A percentile compares a stretch with the other conserved stretches of the same genome.
Conservation (phyloP, 441 rosid species). For the Populus hybrid region DNA sequence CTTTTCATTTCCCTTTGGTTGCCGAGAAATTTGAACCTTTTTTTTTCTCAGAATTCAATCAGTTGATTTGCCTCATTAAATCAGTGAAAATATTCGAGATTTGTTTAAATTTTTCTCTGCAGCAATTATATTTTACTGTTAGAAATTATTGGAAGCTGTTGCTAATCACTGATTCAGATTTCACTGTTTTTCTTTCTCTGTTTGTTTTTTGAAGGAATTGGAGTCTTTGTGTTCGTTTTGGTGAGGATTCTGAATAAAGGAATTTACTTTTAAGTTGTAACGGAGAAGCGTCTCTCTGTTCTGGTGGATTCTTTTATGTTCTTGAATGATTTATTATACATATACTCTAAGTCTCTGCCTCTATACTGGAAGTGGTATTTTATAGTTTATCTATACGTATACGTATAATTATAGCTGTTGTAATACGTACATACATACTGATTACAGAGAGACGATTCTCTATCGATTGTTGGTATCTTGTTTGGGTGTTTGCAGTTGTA, state of each 20-base stretch:
- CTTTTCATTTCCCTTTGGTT: conserved; percentile 29
- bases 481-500: conserved; percentile 49
- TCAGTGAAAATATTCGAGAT: conserved; percentile 4
- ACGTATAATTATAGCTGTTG: background rate
- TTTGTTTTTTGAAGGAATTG: conserved; percentile 48
- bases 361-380: too few relatives aligned
- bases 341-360: background rate
- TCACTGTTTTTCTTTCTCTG: conserved; percentile 2
- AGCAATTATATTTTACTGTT: conserved; percentile 15
- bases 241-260: conserved; percentile 80
- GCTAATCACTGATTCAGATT: conserved; percentile 36
- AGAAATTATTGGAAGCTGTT: conserved; percentile 9
- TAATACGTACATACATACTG: background rate
- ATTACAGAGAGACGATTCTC: conserved; percentile 41
- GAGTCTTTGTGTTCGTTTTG: conserved; percentile 55
- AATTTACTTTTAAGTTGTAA: conserved; percentile 53
- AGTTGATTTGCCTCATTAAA: background rate
- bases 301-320: conserved; percentile 51
- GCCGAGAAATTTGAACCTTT: conserved; percentile 22
- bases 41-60: background rate
- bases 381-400: background rate
- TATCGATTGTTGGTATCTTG: conserved; percentile 47
- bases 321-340: conserved; percentile 3
- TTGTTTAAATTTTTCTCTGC: conserved; percentile 19
- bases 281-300: conserved; percentile 46